Conservation (phyloP, 805 yeast genomes). For the Teunomyces funiuensis region DNA sequence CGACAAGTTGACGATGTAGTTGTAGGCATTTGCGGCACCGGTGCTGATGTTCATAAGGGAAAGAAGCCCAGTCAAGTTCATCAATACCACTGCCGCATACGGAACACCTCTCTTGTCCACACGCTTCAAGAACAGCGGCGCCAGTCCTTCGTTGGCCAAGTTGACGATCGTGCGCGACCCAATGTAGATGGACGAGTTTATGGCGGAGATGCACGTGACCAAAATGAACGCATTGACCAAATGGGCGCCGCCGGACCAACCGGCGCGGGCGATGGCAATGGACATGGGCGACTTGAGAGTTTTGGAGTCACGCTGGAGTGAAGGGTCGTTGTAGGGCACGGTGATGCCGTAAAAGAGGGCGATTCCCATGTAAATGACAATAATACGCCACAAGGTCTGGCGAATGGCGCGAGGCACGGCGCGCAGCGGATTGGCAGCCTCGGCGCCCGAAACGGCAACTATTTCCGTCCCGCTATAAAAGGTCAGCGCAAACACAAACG, state of each 20-base stretch:
- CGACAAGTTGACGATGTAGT: slow-evolving; percentile 58
- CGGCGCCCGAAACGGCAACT: slow-evolving; percentile 61
- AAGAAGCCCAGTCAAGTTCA: slow-evolving; percentile 54
- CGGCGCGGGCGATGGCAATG: slow-evolving; percentile 39
- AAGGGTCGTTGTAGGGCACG: slow-evolving; percentile 55
- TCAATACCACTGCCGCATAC: slow-evolving; percentile 53
- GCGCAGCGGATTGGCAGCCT: slow-evolving; percentile 55
- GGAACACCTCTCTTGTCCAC: slow-evolving; percentile 66
- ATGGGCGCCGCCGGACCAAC: slow-evolving; percentile 47
- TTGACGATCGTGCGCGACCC: slow-evolving; percentile 68
- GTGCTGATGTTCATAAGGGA: slow-evolving; percentile 56
- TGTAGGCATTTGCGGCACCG: slow-evolving; percentile 61
- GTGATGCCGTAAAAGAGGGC: slow-evolving; percentile 59
- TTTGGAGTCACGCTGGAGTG: slow-evolving; percentile 34
- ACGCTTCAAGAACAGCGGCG: slow-evolving; percentile 54
- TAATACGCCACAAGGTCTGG: slow-evolving; percentile 55
- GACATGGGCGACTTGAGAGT: slow-evolving; percentile 47
- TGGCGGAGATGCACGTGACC: slow-evolving; percentile 64
- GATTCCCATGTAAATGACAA: slow-evolving; percentile 52
- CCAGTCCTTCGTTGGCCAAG: slow-evolving; percentile 60
- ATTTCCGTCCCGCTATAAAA: slow-evolving; percentile 60
- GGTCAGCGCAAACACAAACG: slow-evolving; percentile 59
- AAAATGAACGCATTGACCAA: slow-evolving; percentile 62
- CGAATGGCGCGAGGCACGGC: slow-evolving; percentile 60
- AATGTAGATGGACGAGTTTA: slow-evolving; percentile 66